These are phyloP conservation scores for Thalassiosira hispida DNA, from an alignment of 352 stramenopile species.

Conservation along the genomic window DNA sequence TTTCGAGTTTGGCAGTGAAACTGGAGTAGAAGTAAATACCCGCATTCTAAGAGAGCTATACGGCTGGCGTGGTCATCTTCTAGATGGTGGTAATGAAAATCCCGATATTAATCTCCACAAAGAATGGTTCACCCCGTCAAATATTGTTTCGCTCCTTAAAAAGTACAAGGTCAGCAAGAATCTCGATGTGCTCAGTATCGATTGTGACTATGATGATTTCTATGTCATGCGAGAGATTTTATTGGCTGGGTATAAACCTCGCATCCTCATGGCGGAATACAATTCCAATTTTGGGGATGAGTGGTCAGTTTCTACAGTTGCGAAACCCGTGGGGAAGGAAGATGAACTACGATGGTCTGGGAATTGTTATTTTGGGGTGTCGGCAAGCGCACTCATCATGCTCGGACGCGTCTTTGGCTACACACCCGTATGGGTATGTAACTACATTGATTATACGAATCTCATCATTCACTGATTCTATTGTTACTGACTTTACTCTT, in stretches of 20 bases:
- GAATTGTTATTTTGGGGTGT: slow-evolving; percentile 24
- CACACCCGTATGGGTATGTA: slow-evolving; percentile 18
- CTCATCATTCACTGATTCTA: no score
- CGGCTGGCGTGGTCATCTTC: slow-evolving; percentile 29
- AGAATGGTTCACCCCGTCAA: slow-evolving; percentile 35
- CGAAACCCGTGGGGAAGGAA: slow-evolving; percentile 17
- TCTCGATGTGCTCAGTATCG: no score
- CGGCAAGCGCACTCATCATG: slow-evolving; percentile 17
- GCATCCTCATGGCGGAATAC: slow-evolving; percentile 28
- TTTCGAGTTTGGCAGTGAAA: slow-evolving; percentile 39
- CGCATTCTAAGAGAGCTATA: slow-evolving; percentile 33
- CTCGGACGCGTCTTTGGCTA: slow-evolving; percentile 25
- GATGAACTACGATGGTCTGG: background rate
- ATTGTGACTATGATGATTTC: slow-evolving; percentile 38
- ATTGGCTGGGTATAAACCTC: slow-evolving; percentile 21
- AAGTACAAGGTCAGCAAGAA: no score
- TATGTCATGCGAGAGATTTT: slow-evolving; percentile 25
- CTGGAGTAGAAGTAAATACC: slow-evolving; percentile 30
- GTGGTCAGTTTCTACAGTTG: slow-evolving; percentile 6
- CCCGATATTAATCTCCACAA: no score
- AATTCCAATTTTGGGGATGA: slow-evolving; percentile 36
- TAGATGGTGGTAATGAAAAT: no score
- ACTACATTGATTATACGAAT: no score
- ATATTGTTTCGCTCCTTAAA: no score
- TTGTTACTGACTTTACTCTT: no score